Percentiles rank a stretch among this genome's conserved stretches.
phyloP scores from a whole-genome alignment of 208 protist genomes.

The Hexamita inflata region DNA sequence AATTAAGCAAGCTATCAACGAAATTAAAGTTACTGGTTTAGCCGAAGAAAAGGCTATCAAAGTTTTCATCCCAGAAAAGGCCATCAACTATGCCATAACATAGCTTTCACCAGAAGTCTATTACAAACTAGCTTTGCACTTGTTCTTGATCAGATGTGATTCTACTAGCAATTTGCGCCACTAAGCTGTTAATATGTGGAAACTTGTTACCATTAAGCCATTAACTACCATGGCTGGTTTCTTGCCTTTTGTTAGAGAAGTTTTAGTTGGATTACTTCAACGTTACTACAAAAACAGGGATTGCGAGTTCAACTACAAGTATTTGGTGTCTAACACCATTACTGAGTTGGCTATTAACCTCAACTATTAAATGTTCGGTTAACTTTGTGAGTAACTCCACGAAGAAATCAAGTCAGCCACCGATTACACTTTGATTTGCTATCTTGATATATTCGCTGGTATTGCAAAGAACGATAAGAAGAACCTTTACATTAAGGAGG shows the following conservation, averaged over 20 bases:
- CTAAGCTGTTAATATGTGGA: background rate
- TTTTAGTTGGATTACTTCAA: background rate
- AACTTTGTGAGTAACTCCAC: background rate
- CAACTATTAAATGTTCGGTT: background rate
- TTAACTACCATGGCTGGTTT: background rate
- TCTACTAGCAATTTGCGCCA: background rate
- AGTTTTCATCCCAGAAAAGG: background rate
- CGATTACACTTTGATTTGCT: background rate
- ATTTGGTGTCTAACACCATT: background rate
- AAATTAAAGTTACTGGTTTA: background rate
- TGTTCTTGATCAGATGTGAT: background rate
- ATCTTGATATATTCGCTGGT: background rate
- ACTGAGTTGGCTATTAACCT: background rate
- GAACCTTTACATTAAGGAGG: background rate
- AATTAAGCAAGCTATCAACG: background rate
- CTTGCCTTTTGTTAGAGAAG: background rate
- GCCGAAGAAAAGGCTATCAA: background rate
- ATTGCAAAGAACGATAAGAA: background rate
- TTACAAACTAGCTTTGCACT: background rate
- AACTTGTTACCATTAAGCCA: background rate
- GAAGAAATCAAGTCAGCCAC: background rate
- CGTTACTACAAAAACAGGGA: background rate
- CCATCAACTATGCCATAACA: background rate
- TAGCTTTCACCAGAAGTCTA: background rate
- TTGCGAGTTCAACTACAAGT: background rate